Evolutionary conservation across 768 basidiomycete species (phyloP).

Genomic region (Podaxis pistillaris): DNA sequence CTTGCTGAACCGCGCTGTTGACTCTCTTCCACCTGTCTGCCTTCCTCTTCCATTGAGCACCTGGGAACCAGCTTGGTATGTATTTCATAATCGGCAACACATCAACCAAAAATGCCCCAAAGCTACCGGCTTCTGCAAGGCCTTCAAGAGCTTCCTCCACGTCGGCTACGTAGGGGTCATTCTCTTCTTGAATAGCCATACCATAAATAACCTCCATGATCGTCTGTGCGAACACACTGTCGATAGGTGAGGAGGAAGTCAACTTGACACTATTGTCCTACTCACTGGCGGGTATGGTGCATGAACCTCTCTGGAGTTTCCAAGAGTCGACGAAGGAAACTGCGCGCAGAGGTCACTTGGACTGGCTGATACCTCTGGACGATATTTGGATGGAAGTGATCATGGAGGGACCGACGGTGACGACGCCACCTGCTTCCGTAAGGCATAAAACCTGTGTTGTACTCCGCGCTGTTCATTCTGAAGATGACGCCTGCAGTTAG

Average conservation of each 20-base stretch:
- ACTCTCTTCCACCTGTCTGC: slow-evolving; percentile 31
- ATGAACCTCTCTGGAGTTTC: slow-evolving; percentile 23
- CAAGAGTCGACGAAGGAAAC: slow-evolving; percentile 22
- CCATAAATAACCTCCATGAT: slow-evolving; percentile 16
- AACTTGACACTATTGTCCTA: background rate
- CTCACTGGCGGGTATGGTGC: slow-evolving; percentile 27
- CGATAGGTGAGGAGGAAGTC: background rate
- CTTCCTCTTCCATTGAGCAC: slow-evolving; percentile 40
- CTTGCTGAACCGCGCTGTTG: slow-evolving; percentile 32
- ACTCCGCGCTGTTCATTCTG: slow-evolving; percentile 4
- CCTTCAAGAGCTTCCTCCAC: slow-evolving; percentile 23
- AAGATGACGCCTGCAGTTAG: background rate
- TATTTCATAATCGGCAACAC: slow-evolving; percentile 24
- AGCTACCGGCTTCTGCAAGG: slow-evolving; percentile 20
- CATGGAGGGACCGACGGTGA: slow-evolving; percentile 25
- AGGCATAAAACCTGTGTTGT: slow-evolving; percentile 18
- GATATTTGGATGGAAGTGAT: slow-evolving; percentile 24
- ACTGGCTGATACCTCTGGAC: slow-evolving; percentile 23
- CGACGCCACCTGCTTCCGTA: slow-evolving; percentile 27
- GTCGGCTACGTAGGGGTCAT: slow-evolving; percentile 21
- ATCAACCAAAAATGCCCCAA: slow-evolving; percentile 30
- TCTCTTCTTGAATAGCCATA: background rate
- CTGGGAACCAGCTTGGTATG: slow-evolving; percentile 41
- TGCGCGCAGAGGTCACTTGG: slow-evolving; percentile 22
- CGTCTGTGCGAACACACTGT: slow-evolving; percentile 5